Evolutionary conservation across 306 rosid genomes (phyloP).

Genomic region (Lathyrus sativus): DNA sequence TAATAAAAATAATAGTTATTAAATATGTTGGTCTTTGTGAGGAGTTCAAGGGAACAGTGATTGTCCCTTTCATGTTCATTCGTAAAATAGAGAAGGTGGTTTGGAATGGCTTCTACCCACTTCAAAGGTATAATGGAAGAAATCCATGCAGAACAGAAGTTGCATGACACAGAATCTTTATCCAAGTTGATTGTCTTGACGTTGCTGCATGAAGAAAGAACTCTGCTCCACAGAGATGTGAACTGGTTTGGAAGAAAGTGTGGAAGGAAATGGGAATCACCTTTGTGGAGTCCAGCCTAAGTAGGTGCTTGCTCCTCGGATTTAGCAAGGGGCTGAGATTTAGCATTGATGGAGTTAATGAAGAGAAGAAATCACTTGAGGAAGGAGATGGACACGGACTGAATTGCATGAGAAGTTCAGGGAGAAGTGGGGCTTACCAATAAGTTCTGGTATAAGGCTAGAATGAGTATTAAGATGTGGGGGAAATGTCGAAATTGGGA

Average conservation of each 20-base stretch:
- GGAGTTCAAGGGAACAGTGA: not conserved
- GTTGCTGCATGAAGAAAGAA: not conserved
- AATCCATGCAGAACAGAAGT: not conserved
- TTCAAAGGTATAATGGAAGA: not conserved
- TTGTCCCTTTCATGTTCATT: not conserved
- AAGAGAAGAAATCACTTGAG: not conserved
- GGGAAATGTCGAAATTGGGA: not conserved
- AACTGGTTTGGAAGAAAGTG: not conserved
- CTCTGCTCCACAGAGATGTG: not conserved
- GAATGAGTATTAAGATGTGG: not conserved
- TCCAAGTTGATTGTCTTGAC: not conserved
- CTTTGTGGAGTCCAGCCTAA: not conserved
- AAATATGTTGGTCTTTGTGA: not conserved
- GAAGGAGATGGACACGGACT: not conserved
- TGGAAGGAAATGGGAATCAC: not conserved
- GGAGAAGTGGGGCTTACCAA: not conserved
- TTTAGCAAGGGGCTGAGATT: not conserved
- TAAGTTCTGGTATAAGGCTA: not conserved
- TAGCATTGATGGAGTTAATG: not conserved
- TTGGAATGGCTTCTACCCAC: not conserved
- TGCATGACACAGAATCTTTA: not conserved
- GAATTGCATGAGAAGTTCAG: constrained; percentile 2
- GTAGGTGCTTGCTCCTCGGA: not conserved
- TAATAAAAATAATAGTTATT: not conserved
- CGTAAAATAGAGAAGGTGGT: not conserved